Percentiles rank a stretch among this genome's conserved stretches.
Conservation (phyloP, 176 grass and related monocot species). For the Avena insularis region DNA sequence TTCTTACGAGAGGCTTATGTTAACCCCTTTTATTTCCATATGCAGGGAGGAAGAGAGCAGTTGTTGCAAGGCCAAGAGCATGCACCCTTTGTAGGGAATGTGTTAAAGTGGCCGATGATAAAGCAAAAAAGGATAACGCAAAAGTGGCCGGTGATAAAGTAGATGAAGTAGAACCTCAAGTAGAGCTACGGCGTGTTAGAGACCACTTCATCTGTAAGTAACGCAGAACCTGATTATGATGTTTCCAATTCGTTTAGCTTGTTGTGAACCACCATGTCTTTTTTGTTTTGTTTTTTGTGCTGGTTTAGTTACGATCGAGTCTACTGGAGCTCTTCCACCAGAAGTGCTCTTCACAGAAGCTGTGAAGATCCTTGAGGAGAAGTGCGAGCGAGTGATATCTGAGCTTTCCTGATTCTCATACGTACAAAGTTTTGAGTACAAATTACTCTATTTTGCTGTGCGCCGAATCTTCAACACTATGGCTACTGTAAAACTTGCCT, state of each 20-base stretch:
- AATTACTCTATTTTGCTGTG: not conserved
- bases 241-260: not conserved
- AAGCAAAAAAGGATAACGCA: not conserved
- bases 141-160: no score
- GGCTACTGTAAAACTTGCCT: not conserved
- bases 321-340: conserved; percentile 62
- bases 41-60: conserved; percentile 63
- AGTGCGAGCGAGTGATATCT: conserved; percentile 75
- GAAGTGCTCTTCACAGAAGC: conserved; percentile 83
- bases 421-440: not conserved
- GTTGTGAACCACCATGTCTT: conserved; percentile 8
- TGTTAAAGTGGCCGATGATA: conserved; percentile 38
- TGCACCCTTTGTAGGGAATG: conserved; percentile 96
- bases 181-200: conserved; percentile 71
- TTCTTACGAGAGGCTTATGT: not conserved
- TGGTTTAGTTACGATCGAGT: conserved; percentile 77
- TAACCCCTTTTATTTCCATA: not conserved
- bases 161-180: conserved; percentile 6
- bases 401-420: conserved; percentile 57
- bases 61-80: conserved; percentile 63
- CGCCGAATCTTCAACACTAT: not conserved
- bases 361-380: conserved; percentile 80
- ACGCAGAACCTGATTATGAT: not conserved
- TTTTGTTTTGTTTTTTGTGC: conserved; percentile 1
- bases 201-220: conserved; percentile 97